Percentiles rank a stretch among this genome's conserved stretches.
phyloP scores from a whole-genome alignment of 148 eudicot species.

The Nyssa sinensis region DNA sequence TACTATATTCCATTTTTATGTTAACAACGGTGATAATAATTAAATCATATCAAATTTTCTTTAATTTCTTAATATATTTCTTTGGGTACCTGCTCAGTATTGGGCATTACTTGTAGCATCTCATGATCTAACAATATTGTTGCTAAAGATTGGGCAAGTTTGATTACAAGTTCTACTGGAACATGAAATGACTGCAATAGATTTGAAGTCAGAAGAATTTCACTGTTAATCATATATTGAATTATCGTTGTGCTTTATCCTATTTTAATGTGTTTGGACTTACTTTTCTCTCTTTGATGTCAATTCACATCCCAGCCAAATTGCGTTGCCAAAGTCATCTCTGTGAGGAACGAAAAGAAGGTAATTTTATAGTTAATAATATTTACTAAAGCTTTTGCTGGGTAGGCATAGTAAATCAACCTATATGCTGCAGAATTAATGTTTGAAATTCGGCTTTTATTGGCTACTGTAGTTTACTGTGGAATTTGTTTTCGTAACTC shows the following conservation, averaged over 20 bases:
- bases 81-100: neutral
- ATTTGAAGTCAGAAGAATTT: neutral
- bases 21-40: no score
- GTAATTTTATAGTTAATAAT: slow-evolving; percentile 25
- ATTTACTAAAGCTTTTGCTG: neutral
- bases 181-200: neutral
- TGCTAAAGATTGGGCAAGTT: neutral
- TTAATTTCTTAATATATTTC: no score
- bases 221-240: neutral
- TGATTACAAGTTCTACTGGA: neutral
- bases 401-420: neutral
- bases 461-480: neutral
- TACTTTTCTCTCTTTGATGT: slow-evolving; percentile 13
- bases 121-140: neutral
- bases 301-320: slow-evolving; percentile 55
- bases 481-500: no score
- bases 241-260: neutral
- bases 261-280: slow-evolving; percentile 8
- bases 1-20: no score
- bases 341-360: slow-evolving; percentile 69
- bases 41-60: no score
- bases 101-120: neutral
- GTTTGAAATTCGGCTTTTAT: neutral
- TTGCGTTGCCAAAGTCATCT: slow-evolving; percentile 63
- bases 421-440: neutral